Base-by-base conservation (phyloP, 192 early-diverging fungal species). In the Coemansia sp. region DNA sequence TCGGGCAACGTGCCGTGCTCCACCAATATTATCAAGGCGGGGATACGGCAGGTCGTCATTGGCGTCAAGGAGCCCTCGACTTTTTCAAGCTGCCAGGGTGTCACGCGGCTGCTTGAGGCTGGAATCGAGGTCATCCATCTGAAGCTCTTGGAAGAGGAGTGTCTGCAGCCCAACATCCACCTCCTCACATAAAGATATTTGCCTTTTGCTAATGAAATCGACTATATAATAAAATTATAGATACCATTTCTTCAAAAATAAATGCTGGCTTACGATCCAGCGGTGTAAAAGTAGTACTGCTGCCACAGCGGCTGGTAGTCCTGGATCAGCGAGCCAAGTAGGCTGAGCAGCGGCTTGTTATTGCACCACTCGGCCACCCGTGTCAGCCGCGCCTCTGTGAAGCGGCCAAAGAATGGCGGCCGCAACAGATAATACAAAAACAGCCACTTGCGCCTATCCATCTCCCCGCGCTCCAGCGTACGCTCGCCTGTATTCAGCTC, bases 251-350 rank as follows among this genome's bases (percentile, higher is more conserved):
- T n/a, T n/a, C n/a, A n/a, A n/a, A n/a, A n/a, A n/a, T n/a, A n/a
- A n/a, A n/a, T n/a, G n/a, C n/a, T n/a, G n/a, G n/a, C n/a, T n/a
- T 82, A 84, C 16, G 85, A 84, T 6, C 67, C 83, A 12, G 85
- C 80, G 5, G 87, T 95, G 71, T 95, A 95, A 65, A 93, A 95
- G 71, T 95, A 90, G 59, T 91, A 85, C 44, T 85, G 84, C 75
- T 95, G 87, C 91, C 91, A 94, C 21, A 95, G 77, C 6, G 92
- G 91, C 66, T 91, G 87, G 71, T 95, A 95, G 72, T 95, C 93
- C 22, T 84, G 83, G 33, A 94, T 74, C 40, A 94, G 84, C 50
- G 89, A 85, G 43, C 86, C 86, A 22, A 91, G 79, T 60, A 94
- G 78, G 14, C 87, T 89, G 40, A 94, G 82, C 42, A 94, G 65